These are phyloP conservation scores for Cnidoscolus chayamansa DNA, from an alignment of 441 rosid genomes.

Conservation along the genomic window DNA sequence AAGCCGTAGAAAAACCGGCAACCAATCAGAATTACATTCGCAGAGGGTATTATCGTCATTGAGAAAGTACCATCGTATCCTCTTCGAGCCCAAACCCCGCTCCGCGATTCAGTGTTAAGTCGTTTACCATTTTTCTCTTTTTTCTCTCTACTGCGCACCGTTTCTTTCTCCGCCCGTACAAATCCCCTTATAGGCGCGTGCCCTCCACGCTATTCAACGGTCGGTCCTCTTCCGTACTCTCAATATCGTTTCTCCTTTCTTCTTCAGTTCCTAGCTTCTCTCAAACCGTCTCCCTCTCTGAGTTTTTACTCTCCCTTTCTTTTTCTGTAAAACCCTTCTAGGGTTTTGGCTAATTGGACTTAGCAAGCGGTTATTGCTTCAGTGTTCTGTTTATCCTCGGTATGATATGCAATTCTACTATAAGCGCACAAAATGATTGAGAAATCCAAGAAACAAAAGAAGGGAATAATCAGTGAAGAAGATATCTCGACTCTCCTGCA, in stretches of 20 bases:
- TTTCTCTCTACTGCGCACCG: background rate
- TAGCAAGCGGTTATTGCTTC: background rate
- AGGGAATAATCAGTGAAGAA: constrained; percentile 54
- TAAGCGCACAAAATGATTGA: constrained; percentile 40
- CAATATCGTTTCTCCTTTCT: background rate
- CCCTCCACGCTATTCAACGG: constrained; percentile 23
- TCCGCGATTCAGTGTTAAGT: background rate
- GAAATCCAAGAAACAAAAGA: constrained; percentile 43
- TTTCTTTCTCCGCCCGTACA: constrained; percentile 15
- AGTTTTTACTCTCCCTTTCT: background rate
- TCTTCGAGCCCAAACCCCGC: constrained; percentile 15
- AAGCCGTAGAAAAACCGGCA: background rate
- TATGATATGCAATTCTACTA: constrained; percentile 32
- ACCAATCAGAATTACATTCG: background rate
- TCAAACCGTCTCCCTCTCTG: background rate
- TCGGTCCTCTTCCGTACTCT: background rate
- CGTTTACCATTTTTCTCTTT: background rate
- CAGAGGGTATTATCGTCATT: constrained; percentile 17
- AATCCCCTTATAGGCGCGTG: constrained; percentile 26
- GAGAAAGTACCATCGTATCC: background rate
- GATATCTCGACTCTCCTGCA: constrained; percentile 61
- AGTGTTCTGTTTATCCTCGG: background rate
- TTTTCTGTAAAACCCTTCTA: constrained; percentile 36
- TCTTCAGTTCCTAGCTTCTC: background rate
- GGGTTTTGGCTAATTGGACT: constrained; percentile 32